Evolutionary conservation across 2,329 filamentous ascomycete species (phyloP).

Genomic region (Aspergillus versicolor): DNA sequence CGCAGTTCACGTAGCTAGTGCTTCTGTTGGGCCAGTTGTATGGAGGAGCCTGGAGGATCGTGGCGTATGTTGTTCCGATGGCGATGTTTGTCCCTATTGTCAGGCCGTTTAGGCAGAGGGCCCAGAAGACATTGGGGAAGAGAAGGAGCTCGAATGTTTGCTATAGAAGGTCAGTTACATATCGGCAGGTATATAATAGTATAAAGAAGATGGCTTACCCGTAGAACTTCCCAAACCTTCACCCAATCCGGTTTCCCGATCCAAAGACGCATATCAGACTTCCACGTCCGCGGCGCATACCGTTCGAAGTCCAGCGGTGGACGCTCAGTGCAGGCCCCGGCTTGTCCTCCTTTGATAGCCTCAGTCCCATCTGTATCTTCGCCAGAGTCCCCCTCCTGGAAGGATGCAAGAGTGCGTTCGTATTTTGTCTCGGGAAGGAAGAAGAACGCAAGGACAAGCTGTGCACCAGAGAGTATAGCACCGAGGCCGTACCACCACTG

Average conservation of each 20-base stretch:
- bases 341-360: background rate
- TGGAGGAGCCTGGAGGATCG: slow-evolving; percentile 33
- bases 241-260: slow-evolving; percentile 41
- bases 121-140: slow-evolving; percentile 47
- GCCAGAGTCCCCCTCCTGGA: slow-evolving; percentile 30
- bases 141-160: slow-evolving; percentile 35
- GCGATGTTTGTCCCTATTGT: slow-evolving; percentile 45
- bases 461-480: slow-evolving; percentile 33
- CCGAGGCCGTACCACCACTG: slow-evolving; percentile 47
- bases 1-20: slow-evolving; percentile 40
- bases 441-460: slow-evolving; percentile 38
- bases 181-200: no score
- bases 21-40: slow-evolving; percentile 40
- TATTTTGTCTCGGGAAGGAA: slow-evolving; percentile 48
- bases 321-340: slow-evolving; percentile 18
- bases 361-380: slow-evolving; percentile 5
- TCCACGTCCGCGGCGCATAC: slow-evolving; percentile 37
- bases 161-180: slow-evolving; percentile 9
- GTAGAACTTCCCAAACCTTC: slow-evolving; percentile 22
- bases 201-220: slow-evolving; percentile 7
- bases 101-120: slow-evolving; percentile 40
- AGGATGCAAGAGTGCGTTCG: slow-evolving; percentile 36
- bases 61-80: slow-evolving; percentile 44
- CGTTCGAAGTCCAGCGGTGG: slow-evolving; percentile 36
- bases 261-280: slow-evolving; percentile 41